Conservation (phyloP, 352 stramenopile species). For the Aphanomyces cochlioides region DNA sequence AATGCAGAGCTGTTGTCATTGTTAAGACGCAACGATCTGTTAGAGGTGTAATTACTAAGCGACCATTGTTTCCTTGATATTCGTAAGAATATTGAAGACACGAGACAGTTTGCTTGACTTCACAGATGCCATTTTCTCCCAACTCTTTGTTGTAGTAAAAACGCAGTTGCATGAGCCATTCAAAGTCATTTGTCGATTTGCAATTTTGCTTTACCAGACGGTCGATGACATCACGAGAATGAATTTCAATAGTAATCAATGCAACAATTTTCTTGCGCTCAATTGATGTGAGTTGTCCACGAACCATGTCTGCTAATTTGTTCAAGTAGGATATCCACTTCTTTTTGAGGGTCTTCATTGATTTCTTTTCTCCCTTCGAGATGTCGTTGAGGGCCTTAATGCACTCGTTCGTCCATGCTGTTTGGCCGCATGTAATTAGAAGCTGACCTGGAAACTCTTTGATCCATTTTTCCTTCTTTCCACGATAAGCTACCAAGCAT, state of each 20-base stretch:
- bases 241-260: constrained; percentile 96
- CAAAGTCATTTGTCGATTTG: constrained; percentile 89
- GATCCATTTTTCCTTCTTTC: constrained; percentile 95
- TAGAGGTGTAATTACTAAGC: constrained; percentile 90
- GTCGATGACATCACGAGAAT: constrained; percentile 94
- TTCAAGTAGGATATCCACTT: constrained; percentile 93
- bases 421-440: constrained; percentile 91
- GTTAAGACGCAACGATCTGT: constrained; percentile 92
- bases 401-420: constrained; percentile 91
- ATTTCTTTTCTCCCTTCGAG: constrained; percentile 87
- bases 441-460: constrained; percentile 91
- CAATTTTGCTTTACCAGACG: constrained; percentile 92
- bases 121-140: constrained; percentile 73
- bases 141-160: constrained; percentile 87
- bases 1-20: constrained; percentile 89
- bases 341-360: constrained; percentile 90
- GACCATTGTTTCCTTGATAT: constrained; percentile 83
- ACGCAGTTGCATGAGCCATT: constrained; percentile 85
- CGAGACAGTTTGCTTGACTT: constrained; percentile 84
- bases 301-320: constrained; percentile 92
- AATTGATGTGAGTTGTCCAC: constrained; percentile 79
- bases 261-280: constrained; percentile 96
- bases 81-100: constrained; percentile 84
- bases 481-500: constrained; percentile 83
- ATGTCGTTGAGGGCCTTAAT: constrained; percentile 91